Percentiles rank a stretch among this genome's conserved stretches.
phyloP scores from a whole-genome alignment of 768 basidiomycete genomes.

The Suillus bovinus region DNA sequence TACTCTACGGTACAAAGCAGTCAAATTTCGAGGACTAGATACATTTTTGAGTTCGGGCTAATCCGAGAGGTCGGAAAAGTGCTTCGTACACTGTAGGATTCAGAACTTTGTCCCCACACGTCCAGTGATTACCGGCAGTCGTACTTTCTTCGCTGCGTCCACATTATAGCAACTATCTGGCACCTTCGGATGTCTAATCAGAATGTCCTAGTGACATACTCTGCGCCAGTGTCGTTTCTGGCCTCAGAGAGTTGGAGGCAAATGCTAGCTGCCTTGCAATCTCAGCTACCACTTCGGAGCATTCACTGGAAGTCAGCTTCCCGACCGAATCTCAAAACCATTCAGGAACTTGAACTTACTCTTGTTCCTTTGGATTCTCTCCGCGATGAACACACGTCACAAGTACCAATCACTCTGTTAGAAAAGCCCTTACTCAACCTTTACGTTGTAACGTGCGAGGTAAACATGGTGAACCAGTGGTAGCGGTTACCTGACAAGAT shows the following conservation, averaged over 20 bases:
- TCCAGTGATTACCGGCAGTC: too few relatives aligned
- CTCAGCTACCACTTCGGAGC: constrained; percentile 82
- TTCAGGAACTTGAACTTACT: constrained; percentile 83
- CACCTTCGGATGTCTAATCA: constrained; percentile 37
- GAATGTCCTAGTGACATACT: constrained; percentile 67
- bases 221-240: constrained; percentile 61
- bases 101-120: background rate
- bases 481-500: constrained; percentile 14
- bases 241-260: constrained; percentile 75
- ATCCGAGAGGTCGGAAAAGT: too few relatives aligned
- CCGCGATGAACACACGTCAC: constrained; percentile 74
- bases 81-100: too few relatives aligned
- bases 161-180: background rate
- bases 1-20: too few relatives aligned
- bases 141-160: background rate
- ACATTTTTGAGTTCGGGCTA: too few relatives aligned
- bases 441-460: constrained; percentile 88
- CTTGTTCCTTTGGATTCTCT: constrained; percentile 67
- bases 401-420: constrained; percentile 73
- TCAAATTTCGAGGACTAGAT: too few relatives aligned
- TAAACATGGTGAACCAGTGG: constrained; percentile 35
- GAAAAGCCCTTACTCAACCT: constrained; percentile 88
- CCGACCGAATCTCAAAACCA: constrained; percentile 74
- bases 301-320: constrained; percentile 89
- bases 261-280: constrained; percentile 59